phyloP scores from a whole-genome alignment of 192 early-diverging fungal species.

The Endogone sp. region DNA sequence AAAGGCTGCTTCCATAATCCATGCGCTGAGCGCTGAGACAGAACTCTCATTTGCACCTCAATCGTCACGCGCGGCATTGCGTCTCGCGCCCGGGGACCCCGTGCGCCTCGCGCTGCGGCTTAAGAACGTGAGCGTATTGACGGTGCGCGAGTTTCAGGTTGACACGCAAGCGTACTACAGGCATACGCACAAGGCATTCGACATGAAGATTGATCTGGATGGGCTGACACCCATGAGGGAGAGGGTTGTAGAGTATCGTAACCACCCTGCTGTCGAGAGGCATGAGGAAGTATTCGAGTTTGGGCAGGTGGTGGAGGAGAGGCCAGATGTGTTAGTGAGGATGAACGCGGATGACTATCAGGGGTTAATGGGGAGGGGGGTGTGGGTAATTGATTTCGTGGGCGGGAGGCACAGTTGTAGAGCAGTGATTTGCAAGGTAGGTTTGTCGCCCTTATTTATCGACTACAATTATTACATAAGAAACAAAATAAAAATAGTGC shows the following conservation, averaged over 20 bases:
- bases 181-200: conserved; percentile 9
- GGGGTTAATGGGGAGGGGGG: conserved; percentile 29
- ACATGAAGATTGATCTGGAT: conserved; percentile 27
- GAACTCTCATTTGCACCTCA: conserved; percentile 2
- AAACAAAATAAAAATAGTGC: too few species aligned
- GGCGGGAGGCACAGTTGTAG: conserved; percentile 33
- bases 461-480: neutral
- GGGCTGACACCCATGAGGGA: conserved; percentile 47
- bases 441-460: neutral
- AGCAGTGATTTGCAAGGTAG: conserved; percentile 40
- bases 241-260: conserved; percentile 3
- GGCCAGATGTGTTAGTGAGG: conserved; percentile 17
- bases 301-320: conserved; percentile 16
- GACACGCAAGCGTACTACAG: conserved; percentile 38
- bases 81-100: conserved; percentile 18
- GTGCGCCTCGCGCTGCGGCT: conserved; percentile 26
- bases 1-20: neutral
- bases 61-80: conserved; percentile 6
- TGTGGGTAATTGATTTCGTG: conserved; percentile 46
- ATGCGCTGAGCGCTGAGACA: neutral
- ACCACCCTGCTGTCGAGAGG: conserved; percentile 8
- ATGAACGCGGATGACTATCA: neutral
- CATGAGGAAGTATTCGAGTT: conserved; percentile 24
- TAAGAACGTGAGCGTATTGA: conserved; percentile 35
- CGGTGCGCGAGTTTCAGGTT: conserved; percentile 38